These are phyloP conservation scores for Fraxinus latifolia DNA, from an alignment of 305 asterid genomes.

Conservation along the genomic window DNA sequence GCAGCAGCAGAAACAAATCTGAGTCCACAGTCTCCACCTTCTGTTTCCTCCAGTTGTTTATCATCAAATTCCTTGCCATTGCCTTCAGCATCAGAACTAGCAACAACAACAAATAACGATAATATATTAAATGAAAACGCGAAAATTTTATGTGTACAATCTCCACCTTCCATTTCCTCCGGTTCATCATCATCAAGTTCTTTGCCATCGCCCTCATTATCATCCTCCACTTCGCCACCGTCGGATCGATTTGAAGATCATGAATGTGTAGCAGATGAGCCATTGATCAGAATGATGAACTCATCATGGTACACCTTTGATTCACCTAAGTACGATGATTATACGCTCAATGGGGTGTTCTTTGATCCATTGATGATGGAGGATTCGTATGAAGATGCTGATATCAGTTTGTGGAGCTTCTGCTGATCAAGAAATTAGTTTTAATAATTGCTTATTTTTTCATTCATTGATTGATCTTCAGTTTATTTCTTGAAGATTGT, in stretches of 20 bases:
- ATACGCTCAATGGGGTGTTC: conserved; percentile 45
- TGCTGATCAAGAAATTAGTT: conserved; percentile 30
- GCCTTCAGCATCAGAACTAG: neutral
- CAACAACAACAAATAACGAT: neutral
- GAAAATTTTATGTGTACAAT: conserved; percentile 5
- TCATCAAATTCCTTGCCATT: neutral
- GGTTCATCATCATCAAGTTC: neutral
- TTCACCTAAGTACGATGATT: conserved; percentile 58
- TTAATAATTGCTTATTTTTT: neutral
- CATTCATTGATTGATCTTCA: conserved; percentile 55
- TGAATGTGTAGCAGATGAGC: conserved; percentile 23
- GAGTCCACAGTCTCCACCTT: conserved; percentile 12
- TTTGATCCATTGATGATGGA: conserved; percentile 53
- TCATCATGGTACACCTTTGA: conserved; percentile 65
- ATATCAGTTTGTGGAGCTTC: conserved; percentile 24
- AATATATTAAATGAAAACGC: neutral
- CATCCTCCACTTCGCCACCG: conserved; percentile 16
- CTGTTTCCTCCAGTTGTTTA: neutral
- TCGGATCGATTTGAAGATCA: conserved; percentile 32
- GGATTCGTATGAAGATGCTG: conserved; percentile 41
- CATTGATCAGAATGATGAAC: conserved; percentile 20
- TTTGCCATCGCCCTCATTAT: conserved; percentile 23
- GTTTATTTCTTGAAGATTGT: conserved; percentile 48
- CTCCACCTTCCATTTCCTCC: conserved; percentile 11
- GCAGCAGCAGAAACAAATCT: conserved; percentile 35